These are phyloP conservation scores for Cunninghamia lanceolata DNA, from an alignment of 75 land plant species.

Conservation along the genomic window DNA sequence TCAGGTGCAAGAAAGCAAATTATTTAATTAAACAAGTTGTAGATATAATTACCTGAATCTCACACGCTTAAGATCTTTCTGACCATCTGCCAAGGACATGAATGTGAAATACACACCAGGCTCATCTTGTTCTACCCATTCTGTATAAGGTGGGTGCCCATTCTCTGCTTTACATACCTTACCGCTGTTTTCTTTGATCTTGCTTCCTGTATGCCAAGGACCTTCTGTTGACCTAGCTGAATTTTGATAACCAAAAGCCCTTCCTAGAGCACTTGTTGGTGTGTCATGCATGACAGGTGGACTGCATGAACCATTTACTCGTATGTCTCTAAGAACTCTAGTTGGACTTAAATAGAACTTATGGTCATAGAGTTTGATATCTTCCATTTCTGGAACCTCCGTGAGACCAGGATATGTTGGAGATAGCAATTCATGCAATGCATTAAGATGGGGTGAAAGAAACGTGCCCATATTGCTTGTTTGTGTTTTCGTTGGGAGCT, in stretches of 20 bases:
- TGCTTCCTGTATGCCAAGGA: background rate
- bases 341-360: constrained; percentile 17
- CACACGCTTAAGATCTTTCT: constrained; percentile 63
- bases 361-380: constrained; percentile 9
- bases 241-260: constrained; percentile 4
- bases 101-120: constrained; percentile 79
- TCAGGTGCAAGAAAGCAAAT: background rate
- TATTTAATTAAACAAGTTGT: background rate
- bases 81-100: constrained; percentile 26
- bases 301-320: constrained; percentile 26
- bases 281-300: constrained; percentile 18
- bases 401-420: constrained; percentile 11
- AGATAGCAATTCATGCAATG: constrained; percentile 16
- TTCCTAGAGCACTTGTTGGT: constrained; percentile 7
- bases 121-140: constrained; percentile 68
- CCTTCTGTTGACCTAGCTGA: constrained; percentile 4
- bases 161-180: background rate
- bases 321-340: constrained; percentile 17
- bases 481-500: constrained; percentile 23
- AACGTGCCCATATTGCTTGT: constrained; percentile 13
- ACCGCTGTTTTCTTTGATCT: constrained; percentile 3
- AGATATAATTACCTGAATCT: constrained; percentile 61
- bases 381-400: constrained; percentile 26
- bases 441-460: constrained; percentile 6
- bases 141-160: constrained; percentile 10